Evolutionary conservation across 257 asterid genomes (phyloP), one percentile per base, ranked within the genome.

Genomic region (Cinchona pubescens): DNA sequence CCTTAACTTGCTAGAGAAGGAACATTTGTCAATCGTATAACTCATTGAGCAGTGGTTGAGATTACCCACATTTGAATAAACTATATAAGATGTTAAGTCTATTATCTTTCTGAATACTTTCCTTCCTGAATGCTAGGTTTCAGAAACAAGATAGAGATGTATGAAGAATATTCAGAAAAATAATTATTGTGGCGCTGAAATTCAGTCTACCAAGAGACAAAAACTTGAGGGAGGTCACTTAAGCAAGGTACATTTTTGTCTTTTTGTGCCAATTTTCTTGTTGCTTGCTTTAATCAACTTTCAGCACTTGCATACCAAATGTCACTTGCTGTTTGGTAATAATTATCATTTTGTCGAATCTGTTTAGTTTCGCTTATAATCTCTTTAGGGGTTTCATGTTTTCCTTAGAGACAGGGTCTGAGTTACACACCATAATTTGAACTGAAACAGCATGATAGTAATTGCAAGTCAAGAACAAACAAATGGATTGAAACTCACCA

Each of bases 121-220:
- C 48, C 56, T 72, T 61, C 49, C 73, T 83, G 79, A 56, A 59
- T 89, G 72, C 76, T 81, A 94, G 98, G 91, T 73, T 90, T 75
- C 82, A 72, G 51, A 66, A 79, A 60, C 76, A 82, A 2, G 93
- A 87, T 63, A 89, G 85, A 82, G 69, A 78, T 16, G 83, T n/a
- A n/a, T n/a, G n/a, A n/a, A n/a, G n/a, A n/a, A n/a, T n/a, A n/a
- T n/a, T n/a, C n/a, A 87, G 48, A 86, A 86, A 81, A 56, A 81
- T 74, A 83, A 68, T 74, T 72, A 78, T 55, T 68, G 79, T 82
- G 84, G 73, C 60, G 40, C 83, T 53, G 99, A 95, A 80, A 88
- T 84, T 85, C 99, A 95, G 85, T 96, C 98, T 82, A 85, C 96
- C 55, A 95, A 95, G 89, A 91, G 99, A 72, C 98, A 92, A 82